A percentile compares a stretch with the other conserved stretches of the same genome.
phyloP scores from a whole-genome alignment of 352 stramenopile species.

The Pythium vanterpoolii region DNA sequence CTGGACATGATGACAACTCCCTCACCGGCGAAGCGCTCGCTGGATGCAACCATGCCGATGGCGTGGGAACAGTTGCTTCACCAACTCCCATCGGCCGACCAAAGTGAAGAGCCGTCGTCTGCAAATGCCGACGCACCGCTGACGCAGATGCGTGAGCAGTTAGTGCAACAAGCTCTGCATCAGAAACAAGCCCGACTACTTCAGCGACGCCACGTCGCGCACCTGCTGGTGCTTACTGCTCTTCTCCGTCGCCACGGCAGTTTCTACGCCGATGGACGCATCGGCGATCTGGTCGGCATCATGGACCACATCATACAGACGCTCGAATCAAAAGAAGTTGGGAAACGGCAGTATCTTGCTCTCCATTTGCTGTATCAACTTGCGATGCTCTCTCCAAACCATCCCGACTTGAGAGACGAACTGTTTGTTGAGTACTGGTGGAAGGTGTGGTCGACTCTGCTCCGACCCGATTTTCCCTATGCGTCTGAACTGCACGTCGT shows the following conservation, averaged over 20 bases:
- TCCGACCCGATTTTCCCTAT: slow-evolving; percentile 21
- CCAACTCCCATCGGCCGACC: slow-evolving; percentile 9
- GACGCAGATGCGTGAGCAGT: slow-evolving; percentile 10
- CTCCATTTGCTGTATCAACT: slow-evolving; percentile 25
- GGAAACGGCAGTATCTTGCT: slow-evolving; percentile 12
- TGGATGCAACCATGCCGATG: slow-evolving; percentile 18
- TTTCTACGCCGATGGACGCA: slow-evolving; percentile 18
- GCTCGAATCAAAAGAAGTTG: slow-evolving; percentile 17
- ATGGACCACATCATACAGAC: slow-evolving; percentile 19
- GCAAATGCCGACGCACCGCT: slow-evolving; percentile 1
- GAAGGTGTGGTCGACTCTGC: slow-evolving; percentile 13
- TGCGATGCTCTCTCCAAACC: slow-evolving; percentile 9
- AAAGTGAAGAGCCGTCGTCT: slow-evolving; percentile 2
- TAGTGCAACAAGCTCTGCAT: slow-evolving; percentile 5
- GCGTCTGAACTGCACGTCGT: slow-evolving; percentile 1
- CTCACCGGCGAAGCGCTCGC: slow-evolving; percentile 20
- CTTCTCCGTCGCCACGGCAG: slow-evolving; percentile 23
- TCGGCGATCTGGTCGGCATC: slow-evolving; percentile 22
- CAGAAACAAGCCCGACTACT: slow-evolving; percentile 12
- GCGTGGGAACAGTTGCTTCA: slow-evolving; percentile 26
- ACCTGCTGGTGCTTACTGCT: slow-evolving; percentile 15
- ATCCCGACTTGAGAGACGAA: slow-evolving; percentile 21
- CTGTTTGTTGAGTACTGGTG: slow-evolving; percentile 23
- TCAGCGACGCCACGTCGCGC: slow-evolving; percentile 4
- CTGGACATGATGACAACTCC: background rate